A percentile compares a stretch with the other conserved stretches of the same genome.
Evolutionary conservation across 2,329 filamentous ascomycete species (phyloP).

Genomic region (Huntiella decipiens): DNA sequence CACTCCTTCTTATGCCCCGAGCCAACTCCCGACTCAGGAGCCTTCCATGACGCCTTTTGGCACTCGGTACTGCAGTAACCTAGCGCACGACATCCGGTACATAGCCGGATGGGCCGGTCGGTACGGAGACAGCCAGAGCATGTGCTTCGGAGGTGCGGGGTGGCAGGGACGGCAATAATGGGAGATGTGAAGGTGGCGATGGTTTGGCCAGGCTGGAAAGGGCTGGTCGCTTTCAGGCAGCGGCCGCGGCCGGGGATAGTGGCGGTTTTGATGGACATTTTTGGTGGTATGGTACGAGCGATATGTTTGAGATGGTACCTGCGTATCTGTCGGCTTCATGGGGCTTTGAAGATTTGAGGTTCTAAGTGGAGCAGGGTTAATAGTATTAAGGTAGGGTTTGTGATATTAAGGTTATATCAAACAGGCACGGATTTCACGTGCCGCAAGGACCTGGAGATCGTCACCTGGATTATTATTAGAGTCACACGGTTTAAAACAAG

Average conservation of each 20-base stretch:
- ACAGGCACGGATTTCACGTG: background rate
- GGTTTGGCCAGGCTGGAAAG: conserved; percentile 25
- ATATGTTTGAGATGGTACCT: background rate
- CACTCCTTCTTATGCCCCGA: conserved; percentile 35
- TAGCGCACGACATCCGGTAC: conserved; percentile 32
- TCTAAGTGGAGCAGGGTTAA: background rate
- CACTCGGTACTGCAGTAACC: conserved; percentile 36
- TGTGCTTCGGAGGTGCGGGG: conserved; percentile 21
- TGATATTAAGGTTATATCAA: background rate
- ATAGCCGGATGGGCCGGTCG: conserved; percentile 19
- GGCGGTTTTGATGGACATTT: conserved; percentile 6
- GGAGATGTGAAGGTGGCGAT: conserved; percentile 27
- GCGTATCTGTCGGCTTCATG: background rate
- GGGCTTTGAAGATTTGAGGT: background rate
- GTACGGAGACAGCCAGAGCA: conserved; percentile 31
- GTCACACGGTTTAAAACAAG: background rate
- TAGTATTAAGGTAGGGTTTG: background rate
- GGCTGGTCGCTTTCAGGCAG: conserved; percentile 24
- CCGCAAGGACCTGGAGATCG: background rate
- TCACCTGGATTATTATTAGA: background rate
- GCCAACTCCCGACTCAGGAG: conserved; percentile 3
- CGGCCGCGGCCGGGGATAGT: conserved; percentile 19
- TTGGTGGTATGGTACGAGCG: background rate
- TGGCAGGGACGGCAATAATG: conserved; percentile 29
- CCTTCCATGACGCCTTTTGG: conserved; percentile 34